These are phyloP conservation scores for Bauhinia variegata DNA, from an alignment of 306 rosid genomes.

Conservation along the genomic window DNA sequence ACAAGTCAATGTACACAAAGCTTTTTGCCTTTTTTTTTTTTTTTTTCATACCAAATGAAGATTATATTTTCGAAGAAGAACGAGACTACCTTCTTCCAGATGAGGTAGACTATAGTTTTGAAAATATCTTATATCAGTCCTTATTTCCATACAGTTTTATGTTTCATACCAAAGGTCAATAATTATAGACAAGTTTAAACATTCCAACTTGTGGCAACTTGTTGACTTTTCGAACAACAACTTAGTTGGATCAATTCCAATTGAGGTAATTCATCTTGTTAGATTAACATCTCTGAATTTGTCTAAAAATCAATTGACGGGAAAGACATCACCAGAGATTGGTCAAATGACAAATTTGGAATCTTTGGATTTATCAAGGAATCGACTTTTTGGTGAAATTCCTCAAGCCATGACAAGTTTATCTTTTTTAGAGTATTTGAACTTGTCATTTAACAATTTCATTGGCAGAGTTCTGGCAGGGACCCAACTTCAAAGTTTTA, in stretches of 20 bases:
- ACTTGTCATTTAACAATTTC: neutral
- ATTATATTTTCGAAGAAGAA: no score
- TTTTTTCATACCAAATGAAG: no score
- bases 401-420: neutral
- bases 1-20: no score
- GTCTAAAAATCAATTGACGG: neutral
- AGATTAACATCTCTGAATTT: neutral
- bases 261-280: neutral
- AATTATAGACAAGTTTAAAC: neutral
- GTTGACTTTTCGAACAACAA: neutral
- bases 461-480: neutral
- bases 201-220: neutral
- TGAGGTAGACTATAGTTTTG: no score
- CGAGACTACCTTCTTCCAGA: no score
- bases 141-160: neutral
- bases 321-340: neutral
- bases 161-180: neutral
- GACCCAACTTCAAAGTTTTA: neutral
- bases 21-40: no score
- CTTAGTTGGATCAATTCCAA: neutral
- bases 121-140: no score
- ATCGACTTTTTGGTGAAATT: neutral
- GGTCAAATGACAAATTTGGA: neutral
- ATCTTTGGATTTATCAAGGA: neutral
- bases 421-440: accelerated